Conservation (phyloP, 768 basidiomycete species). For the Boletellus sp. region DNA sequence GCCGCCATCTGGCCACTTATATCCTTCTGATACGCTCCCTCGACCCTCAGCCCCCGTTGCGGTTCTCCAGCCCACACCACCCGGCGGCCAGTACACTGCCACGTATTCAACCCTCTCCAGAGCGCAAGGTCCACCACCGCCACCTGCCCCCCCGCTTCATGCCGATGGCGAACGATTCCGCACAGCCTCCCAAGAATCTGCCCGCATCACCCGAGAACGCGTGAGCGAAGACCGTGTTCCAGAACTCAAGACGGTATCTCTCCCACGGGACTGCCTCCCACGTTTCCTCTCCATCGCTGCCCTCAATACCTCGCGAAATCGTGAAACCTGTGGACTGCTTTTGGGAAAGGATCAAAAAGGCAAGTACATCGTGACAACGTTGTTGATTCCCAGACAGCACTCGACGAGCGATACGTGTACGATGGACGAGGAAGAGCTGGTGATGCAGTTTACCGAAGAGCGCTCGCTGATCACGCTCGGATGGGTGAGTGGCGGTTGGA, state of each 20-base stretch:
- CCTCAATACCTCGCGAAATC: slow-evolving; percentile 71
- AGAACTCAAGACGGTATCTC: slow-evolving; percentile 57
- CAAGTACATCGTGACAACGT: slow-evolving; percentile 69
- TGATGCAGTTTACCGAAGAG: slow-evolving; percentile 80
- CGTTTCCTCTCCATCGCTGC: slow-evolving; percentile 75
- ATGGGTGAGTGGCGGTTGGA: slow-evolving; percentile 59
- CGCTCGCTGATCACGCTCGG: slow-evolving; percentile 81
- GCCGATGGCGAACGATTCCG: slow-evolving; percentile 27
- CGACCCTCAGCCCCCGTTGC: slow-evolving; percentile 29
- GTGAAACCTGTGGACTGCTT: slow-evolving; percentile 85
- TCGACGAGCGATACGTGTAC: slow-evolving; percentile 90
- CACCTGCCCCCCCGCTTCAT: slow-evolving; percentile 22
- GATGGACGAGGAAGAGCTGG: slow-evolving; percentile 87
- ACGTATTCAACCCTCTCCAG: slow-evolving; percentile 28
- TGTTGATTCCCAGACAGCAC: slow-evolving; percentile 86
- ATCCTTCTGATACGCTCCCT: slow-evolving; percentile 35
- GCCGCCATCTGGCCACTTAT: slow-evolving; percentile 23
- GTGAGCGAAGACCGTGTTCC: slow-evolving; percentile 31
- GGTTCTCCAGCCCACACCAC: slow-evolving; percentile 5
- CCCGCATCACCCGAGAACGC: slow-evolving; percentile 32
- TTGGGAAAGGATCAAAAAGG: slow-evolving; percentile 63
- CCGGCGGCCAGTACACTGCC: slow-evolving; percentile 15
- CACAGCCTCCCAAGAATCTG: slow-evolving; percentile 34
- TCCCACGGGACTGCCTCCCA: slow-evolving; percentile 71
- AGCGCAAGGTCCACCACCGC: slow-evolving; percentile 22